These are phyloP conservation scores for Calendula officinalis DNA, from an alignment of 129 eudicot species.

Conservation along the genomic window DNA sequence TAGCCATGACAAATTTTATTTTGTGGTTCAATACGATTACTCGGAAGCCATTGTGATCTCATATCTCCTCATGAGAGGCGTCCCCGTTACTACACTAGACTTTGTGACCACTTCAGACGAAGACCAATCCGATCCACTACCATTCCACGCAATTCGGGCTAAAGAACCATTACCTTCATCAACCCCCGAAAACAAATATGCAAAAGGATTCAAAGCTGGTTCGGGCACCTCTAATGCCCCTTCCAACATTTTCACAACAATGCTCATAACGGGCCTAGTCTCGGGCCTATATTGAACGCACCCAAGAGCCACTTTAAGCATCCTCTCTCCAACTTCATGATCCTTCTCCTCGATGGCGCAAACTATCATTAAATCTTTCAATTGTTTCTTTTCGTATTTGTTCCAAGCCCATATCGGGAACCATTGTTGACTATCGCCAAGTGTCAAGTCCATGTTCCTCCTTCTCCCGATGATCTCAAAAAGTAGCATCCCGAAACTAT, in stretches of 20 bases:
- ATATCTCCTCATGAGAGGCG: conserved; percentile 20
- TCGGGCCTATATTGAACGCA: conserved; percentile 34
- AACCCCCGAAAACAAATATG: conserved; percentile 5
- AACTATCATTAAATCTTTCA: conserved; percentile 19
- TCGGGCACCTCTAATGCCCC: conserved; percentile 27
- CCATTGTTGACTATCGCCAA: conserved; percentile 23
- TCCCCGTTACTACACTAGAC: conserved; percentile 10
- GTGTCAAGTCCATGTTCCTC: conserved; percentile 17
- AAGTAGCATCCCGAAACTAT: conserved; percentile 35
- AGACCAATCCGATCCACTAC: conserved; percentile 28
- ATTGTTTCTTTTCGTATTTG: conserved; percentile 18
- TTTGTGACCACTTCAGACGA: conserved; percentile 19
- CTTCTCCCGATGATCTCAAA: conserved; percentile 42
- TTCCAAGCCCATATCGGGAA: conserved; percentile 32
- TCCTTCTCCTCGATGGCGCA: conserved; percentile 30
- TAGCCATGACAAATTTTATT: background rate
- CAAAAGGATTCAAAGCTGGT: conserved; percentile 26
- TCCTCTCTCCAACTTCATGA: conserved; percentile 22
- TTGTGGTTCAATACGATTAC: background rate
- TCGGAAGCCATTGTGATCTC: conserved; percentile 28
- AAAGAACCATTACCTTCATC: conserved; percentile 12
- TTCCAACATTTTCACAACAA: conserved; percentile 37
- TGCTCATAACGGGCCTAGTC: conserved; percentile 37
- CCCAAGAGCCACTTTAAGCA: conserved; percentile 38
- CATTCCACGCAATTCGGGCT: conserved; percentile 20